Percentiles rank a stretch among this genome's conserved stretches.
These are phyloP conservation scores for Amanita brunnescens DNA, from an alignment of 768 basidiomycete species.

Conservation along the genomic window DNA sequence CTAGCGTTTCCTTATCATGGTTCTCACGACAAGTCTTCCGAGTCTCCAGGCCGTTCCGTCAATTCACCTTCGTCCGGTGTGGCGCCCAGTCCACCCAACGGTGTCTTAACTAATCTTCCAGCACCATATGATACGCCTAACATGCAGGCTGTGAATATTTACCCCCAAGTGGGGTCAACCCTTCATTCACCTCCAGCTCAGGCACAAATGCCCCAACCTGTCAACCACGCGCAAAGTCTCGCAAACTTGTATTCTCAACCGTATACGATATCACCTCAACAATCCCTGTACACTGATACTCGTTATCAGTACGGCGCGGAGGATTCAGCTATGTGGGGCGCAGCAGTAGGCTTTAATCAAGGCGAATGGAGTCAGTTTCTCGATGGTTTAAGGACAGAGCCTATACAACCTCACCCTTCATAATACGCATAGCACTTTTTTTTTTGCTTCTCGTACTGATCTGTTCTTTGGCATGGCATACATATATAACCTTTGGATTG, in stretches of 20 bases:
- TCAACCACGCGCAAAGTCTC: slow-evolving; percentile 12
- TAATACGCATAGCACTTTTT: slow-evolving; percentile 13
- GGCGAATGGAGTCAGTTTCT: slow-evolving; percentile 63
- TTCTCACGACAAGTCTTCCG: slow-evolving; percentile 14
- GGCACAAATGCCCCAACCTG: slow-evolving; percentile 17
- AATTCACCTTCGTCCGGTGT: slow-evolving; percentile 52
- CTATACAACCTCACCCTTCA: slow-evolving; percentile 21
- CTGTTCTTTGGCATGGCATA: slow-evolving; percentile 12
- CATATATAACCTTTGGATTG: slow-evolving; percentile 9
- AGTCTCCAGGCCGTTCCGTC: slow-evolving; percentile 39
- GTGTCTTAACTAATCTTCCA: slow-evolving; percentile 26
- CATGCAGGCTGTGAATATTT: slow-evolving; percentile 1
- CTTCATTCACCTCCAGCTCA: slow-evolving; percentile 21
- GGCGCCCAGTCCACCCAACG: slow-evolving; percentile 47
- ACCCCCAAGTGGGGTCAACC: neutral
- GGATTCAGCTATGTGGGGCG: slow-evolving; percentile 65
- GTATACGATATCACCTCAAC: slow-evolving; percentile 16
- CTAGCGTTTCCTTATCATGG: slow-evolving; percentile 80
- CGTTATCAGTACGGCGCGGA: slow-evolving; percentile 47
- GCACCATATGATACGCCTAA: slow-evolving; percentile 28
- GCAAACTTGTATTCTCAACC: slow-evolving; percentile 11
- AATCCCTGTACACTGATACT: slow-evolving; percentile 30
- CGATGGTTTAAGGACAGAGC: slow-evolving; percentile 52
- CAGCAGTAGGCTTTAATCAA: slow-evolving; percentile 65
- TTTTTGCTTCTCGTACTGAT: slow-evolving; percentile 8